phyloP scores from a whole-genome alignment of 208 protist genomes.

The Leishmania mexicana region DNA sequence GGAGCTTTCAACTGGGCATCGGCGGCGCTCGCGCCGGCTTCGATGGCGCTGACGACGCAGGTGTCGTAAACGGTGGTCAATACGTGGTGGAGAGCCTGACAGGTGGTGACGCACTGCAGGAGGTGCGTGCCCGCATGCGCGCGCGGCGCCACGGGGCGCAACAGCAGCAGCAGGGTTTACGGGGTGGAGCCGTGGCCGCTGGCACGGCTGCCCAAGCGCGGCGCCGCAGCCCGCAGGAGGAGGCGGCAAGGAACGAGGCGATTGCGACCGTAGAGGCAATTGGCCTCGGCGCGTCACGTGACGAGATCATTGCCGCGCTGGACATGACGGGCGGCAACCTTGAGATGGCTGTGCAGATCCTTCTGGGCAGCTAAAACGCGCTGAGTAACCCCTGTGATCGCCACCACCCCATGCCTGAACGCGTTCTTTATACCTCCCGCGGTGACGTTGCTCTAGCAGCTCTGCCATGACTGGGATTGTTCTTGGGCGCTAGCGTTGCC shows the following conservation, averaged over 20 bases:
- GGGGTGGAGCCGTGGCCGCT: not conserved
- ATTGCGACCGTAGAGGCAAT: constrained; percentile 57
- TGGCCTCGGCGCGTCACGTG: constrained; percentile 42
- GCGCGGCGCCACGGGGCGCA: constrained; percentile 14
- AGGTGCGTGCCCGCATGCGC: constrained; percentile 26
- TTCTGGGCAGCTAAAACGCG: constrained; percentile 33
- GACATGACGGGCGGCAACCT: constrained; percentile 46
- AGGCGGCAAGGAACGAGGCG: constrained; percentile 19
- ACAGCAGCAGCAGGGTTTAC: not conserved
- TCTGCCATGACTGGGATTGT: not conserved
- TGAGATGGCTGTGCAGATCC: constrained; percentile 55
- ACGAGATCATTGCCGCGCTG: constrained; percentile 50
- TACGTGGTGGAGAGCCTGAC: constrained; percentile 57
- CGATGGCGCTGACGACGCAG: constrained; percentile 3
- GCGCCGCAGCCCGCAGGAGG: constrained; percentile 14
- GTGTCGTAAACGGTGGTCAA: constrained; percentile 36
- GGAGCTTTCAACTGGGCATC: not conserved
- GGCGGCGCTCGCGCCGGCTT: not conserved
- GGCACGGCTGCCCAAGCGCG: not conserved
- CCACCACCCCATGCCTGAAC: not conserved
- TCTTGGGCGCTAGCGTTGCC: not conserved
- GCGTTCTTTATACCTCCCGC: not conserved
- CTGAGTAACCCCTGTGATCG: not conserved
- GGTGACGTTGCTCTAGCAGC: not conserved
- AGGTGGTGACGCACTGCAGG: constrained; percentile 12